These are phyloP conservation scores for Quercus glauca DNA, from an alignment of 306 rosid species.

Conservation along the genomic window DNA sequence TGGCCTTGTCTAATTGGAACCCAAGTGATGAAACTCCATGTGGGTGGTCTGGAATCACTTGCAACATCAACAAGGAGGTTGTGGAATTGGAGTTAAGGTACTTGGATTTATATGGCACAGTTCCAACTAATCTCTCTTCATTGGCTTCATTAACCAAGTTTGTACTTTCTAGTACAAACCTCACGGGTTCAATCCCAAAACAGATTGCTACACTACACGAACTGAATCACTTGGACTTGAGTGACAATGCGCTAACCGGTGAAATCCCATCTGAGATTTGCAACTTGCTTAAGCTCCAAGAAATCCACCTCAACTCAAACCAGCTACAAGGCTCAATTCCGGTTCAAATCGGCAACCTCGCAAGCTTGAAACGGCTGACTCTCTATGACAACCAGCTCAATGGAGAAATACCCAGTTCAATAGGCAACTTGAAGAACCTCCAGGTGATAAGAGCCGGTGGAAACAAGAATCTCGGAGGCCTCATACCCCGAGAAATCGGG, in stretches of 20 bases:
- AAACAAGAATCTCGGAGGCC: slow-evolving; percentile 74
- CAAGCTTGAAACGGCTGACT: slow-evolving; percentile 41
- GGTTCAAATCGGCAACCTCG: slow-evolving; percentile 59
- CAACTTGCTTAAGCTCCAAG: slow-evolving; percentile 47
- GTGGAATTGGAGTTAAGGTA: slow-evolving; percentile 56
- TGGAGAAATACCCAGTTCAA: slow-evolving; percentile 57
- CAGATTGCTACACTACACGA: slow-evolving; percentile 44
- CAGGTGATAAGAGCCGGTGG: slow-evolving; percentile 83
- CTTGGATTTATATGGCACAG: slow-evolving; percentile 62
- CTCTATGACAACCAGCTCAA: slow-evolving; percentile 70
- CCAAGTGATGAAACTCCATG: slow-evolving; percentile 66
- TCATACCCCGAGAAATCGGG: slow-evolving; percentile 67
- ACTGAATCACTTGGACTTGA: slow-evolving; percentile 53
- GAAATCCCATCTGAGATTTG: slow-evolving; percentile 65
- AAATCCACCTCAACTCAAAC: slow-evolving; percentile 66
- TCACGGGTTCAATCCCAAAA: slow-evolving; percentile 79
- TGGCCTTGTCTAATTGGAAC: slow-evolving; percentile 54
- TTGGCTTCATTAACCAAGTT: slow-evolving; percentile 52
- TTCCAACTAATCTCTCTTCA: slow-evolving; percentile 62
- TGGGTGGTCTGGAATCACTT: slow-evolving; percentile 73
- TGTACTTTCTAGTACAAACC: slow-evolving; percentile 66
- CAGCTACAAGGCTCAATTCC: slow-evolving; percentile 66
- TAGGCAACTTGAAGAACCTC: slow-evolving; percentile 54
- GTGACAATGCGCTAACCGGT: slow-evolving; percentile 72
- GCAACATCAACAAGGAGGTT: slow-evolving; percentile 55